Evolutionary conservation across 768 basidiomycete species (phyloP).

Genomic region (Holtermannia corniformis): DNA sequence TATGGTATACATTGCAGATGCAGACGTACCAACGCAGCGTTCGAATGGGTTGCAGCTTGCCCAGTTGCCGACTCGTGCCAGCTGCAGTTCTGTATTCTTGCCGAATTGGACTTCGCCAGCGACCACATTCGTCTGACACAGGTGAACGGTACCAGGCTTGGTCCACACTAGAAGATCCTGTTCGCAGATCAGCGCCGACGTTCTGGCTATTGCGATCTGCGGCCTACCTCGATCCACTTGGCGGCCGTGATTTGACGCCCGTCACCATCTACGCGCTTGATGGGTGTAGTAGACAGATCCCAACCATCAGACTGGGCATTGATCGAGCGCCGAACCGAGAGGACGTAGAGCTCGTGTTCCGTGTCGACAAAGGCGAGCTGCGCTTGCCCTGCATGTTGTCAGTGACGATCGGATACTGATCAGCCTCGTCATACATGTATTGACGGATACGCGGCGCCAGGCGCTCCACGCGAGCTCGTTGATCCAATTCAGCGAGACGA

Average conservation of each 20-base stretch:
- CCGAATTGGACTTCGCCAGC: conserved; percentile 10
- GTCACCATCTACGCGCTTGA: conserved; percentile 9
- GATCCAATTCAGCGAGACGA: conserved; percentile 10
- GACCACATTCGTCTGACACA: conserved; percentile 6
- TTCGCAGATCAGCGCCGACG: not conserved
- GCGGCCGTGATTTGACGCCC: conserved; percentile 14
- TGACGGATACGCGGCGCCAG: conserved; percentile 10
- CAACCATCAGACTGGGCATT: not conserved
- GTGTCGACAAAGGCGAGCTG: conserved; percentile 14
- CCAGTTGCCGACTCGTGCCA: conserved; percentile 26
- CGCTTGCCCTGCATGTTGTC: conserved; percentile 3
- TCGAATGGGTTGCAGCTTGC: conserved; percentile 25
- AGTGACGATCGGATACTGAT: not conserved
- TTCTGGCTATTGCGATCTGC: not conserved
- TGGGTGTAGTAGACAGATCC: conserved; percentile 1
- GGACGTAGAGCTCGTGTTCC: conserved; percentile 14
- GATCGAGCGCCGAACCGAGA: conserved; percentile 7
- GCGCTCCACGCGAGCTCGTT: conserved; percentile 20
- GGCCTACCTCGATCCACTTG: conserved; percentile 21
- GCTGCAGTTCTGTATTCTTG: conserved; percentile 5
- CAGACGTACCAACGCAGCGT: conserved; percentile 19
- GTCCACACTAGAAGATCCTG: conserved; percentile 23
- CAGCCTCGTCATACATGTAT: conserved; percentile 17
- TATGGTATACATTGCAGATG: not conserved
- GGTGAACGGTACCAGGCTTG: conserved; percentile 22